These are phyloP conservation scores for Dothistroma septosporum DNA, from an alignment of 2,329 filamentous ascomycete genomes.

Conservation along the genomic window DNA sequence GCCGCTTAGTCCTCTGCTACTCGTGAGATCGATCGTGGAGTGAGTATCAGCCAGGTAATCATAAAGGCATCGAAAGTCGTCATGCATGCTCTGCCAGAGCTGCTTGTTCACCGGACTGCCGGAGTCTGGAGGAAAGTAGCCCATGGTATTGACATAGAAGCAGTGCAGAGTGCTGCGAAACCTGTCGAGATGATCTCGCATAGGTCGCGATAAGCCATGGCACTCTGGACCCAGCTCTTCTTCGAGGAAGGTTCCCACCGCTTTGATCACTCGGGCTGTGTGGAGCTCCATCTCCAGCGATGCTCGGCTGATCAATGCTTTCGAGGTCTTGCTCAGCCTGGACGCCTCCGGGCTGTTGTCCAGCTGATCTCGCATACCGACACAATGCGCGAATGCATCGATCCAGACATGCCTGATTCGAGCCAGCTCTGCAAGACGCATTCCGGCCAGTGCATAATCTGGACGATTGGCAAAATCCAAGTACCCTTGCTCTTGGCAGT, in stretches of 20 bases:
- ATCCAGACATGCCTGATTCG: slow-evolving; percentile 63
- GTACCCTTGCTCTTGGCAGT: slow-evolving; percentile 67
- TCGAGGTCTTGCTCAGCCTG: slow-evolving; percentile 52
- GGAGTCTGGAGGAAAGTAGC: slow-evolving; percentile 64
- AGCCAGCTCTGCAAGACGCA: slow-evolving; percentile 65
- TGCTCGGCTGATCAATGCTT: slow-evolving; percentile 61
- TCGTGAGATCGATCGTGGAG: slow-evolving; percentile 34
- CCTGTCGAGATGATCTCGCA: slow-evolving; percentile 64
- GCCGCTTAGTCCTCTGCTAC: slow-evolving; percentile 48
- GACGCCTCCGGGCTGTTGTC: slow-evolving; percentile 56
- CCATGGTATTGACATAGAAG: slow-evolving; percentile 64
- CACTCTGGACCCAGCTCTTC: slow-evolving; percentile 64
- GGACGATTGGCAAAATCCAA: slow-evolving; percentile 61
- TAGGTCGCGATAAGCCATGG: slow-evolving; percentile 59
- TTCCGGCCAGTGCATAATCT: slow-evolving; percentile 62
- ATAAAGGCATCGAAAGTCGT: slow-evolving; percentile 69
- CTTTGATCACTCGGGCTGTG: slow-evolving; percentile 54
- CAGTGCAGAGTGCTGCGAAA: slow-evolving; percentile 66
- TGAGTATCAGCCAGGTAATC: slow-evolving; percentile 63
- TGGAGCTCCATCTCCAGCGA: slow-evolving; percentile 62
- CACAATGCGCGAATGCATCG: slow-evolving; percentile 71
- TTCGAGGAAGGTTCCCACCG: slow-evolving; percentile 64
- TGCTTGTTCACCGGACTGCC: slow-evolving; percentile 54
- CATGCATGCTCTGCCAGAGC: slow-evolving; percentile 58
- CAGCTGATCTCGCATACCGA: slow-evolving; percentile 67